phyloP scores from a whole-genome alignment of 495 filamentous ascomycete species.

The Aspergillus hancockii region DNA sequence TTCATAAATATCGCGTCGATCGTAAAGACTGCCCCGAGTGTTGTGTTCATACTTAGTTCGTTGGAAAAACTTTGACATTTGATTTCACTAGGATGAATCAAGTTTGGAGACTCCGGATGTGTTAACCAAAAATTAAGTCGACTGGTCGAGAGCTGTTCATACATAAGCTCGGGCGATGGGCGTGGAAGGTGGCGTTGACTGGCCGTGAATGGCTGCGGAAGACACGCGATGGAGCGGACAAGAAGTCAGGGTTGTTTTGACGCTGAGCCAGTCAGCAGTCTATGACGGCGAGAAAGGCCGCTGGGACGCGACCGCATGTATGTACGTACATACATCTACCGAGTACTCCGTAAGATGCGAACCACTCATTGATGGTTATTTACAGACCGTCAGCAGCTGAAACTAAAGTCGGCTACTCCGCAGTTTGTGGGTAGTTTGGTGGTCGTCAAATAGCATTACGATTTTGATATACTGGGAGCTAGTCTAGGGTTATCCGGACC shows the following conservation, averaged over 20 bases:
- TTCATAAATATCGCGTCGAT: neutral
- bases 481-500: constrained; percentile 1
- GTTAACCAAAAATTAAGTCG: neutral
- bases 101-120: constrained; percentile 1
- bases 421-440: constrained; percentile 17
- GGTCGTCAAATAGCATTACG: constrained; percentile 21
- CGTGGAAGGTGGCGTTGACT: neutral
- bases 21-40: neutral
- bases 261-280: constrained; percentile 19
- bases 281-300: constrained; percentile 15
- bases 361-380: constrained; percentile 15
- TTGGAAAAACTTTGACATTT: constrained; percentile 1
- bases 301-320: constrained; percentile 21
- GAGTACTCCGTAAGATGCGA: constrained; percentile 14
- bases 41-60: neutral
- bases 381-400: constrained; percentile 28
- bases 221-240: constrained; percentile 15
- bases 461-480: constrained; percentile 18
- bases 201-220: constrained; percentile 7
- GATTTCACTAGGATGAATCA: neutral
- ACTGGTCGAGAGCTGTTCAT: constrained; percentile 9
- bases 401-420: constrained; percentile 21
- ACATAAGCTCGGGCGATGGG: constrained; percentile 7
- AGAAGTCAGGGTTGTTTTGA: constrained; percentile 13
- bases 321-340: constrained; percentile 16